Evolutionary conservation across 257 asterid genomes (phyloP).

Genomic region (Solanum infundibuliforme): DNA sequence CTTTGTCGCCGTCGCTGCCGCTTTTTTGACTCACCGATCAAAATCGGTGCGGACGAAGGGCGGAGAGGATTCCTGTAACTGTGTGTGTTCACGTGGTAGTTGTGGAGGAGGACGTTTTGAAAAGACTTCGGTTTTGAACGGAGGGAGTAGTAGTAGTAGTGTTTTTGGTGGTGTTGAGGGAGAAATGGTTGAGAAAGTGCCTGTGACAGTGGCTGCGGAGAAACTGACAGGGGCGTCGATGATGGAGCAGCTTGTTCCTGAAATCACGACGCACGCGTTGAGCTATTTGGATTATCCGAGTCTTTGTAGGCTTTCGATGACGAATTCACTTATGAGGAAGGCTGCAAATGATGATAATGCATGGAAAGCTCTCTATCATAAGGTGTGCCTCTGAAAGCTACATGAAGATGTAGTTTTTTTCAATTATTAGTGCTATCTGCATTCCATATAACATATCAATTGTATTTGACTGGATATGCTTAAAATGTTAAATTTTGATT

Average conservation of each 20-base stretch:
- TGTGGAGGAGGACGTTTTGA: constrained; percentile 2
- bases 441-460: not conserved
- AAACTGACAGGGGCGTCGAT: constrained; percentile 80
- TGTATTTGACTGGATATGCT: not conserved
- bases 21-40: constrained; percentile 23
- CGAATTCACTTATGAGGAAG: constrained; percentile 87
- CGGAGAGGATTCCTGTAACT: not conserved
- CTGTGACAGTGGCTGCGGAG: constrained; percentile 34
- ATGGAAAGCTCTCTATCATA: constrained; percentile 89
- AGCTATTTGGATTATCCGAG: constrained; percentile 95
- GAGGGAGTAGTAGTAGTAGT: not conserved
- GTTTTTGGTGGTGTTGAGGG: not conserved
- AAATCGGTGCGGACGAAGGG: constrained; percentile 16
- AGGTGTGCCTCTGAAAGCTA: constrained; percentile 30
- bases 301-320: constrained; percentile 92
- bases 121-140: not conserved
- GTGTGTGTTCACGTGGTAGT: not conserved
- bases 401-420: not conserved
- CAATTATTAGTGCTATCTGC: not conserved
- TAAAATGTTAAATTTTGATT: not conserved
- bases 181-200: constrained; percentile 10
- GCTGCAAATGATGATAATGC: constrained; percentile 98
- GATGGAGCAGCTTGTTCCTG: constrained; percentile 99
- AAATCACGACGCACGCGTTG: constrained; percentile 89
- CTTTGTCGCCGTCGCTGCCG: constrained; percentile 30